A percentile compares a stretch with the other conserved stretches of the same genome.
phyloP scores from a whole-genome alignment of 2,329 filamentous ascomycete genomes.

The Trichoderma gracile region DNA sequence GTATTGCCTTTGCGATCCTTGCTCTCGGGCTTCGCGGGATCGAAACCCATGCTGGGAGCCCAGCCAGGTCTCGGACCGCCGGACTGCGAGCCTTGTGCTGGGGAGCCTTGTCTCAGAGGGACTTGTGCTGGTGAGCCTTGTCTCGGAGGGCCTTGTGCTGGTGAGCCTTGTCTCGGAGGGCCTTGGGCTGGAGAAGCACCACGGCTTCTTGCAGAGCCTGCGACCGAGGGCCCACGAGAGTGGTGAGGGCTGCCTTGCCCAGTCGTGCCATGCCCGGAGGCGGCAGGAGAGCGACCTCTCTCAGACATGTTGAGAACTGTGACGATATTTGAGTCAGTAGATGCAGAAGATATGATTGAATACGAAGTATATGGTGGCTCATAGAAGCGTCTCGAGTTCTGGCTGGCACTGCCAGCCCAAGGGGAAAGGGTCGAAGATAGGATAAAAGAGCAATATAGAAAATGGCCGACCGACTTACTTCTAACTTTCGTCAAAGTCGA shows the following conservation, averaged over 20 bases:
- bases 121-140: slow-evolving; percentile 28
- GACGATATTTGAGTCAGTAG: background rate
- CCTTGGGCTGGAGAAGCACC: slow-evolving; percentile 29
- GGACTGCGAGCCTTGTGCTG: slow-evolving; percentile 28
- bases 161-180: slow-evolving; percentile 19
- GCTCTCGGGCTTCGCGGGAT: slow-evolving; percentile 43
- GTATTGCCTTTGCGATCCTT: slow-evolving; percentile 42
- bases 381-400: no score
- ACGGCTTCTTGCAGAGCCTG: slow-evolving; percentile 24
- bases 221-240: background rate
- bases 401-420: no score
- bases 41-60: slow-evolving; percentile 42
- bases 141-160: slow-evolving; percentile 27
- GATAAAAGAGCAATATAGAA: no score
- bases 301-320: slow-evolving; percentile 37
- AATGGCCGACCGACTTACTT: no score
- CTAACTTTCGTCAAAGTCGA: no score
- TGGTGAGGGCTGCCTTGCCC: background rate
- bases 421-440: no score
- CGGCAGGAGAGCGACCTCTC: slow-evolving; percentile 35
- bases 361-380: background rate
- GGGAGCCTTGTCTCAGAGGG: slow-evolving; percentile 19
- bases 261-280: slow-evolving; percentile 18
- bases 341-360: background rate
- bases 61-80: slow-evolving; percentile 32